phyloP scores from a whole-genome alignment of 2,329 filamentous ascomycete species.

The Aspergillus piperis region DNA sequence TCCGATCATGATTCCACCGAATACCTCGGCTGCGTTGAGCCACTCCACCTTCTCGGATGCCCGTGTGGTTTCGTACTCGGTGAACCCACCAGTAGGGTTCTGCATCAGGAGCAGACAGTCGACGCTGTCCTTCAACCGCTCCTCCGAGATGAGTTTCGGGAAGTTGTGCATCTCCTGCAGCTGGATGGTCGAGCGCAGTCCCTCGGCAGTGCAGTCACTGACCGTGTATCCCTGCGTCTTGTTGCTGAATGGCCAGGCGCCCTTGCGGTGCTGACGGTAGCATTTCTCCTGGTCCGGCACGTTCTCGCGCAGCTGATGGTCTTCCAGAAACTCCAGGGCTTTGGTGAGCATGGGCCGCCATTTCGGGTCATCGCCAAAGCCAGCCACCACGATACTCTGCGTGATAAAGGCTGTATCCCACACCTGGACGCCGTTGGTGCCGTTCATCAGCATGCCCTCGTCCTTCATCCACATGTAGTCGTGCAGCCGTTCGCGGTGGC shows the following conservation, averaged over 20 bases:
- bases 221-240: conserved; percentile 92
- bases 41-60: conserved; percentile 77
- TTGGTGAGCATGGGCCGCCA: conserved; percentile 83
- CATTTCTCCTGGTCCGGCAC: conserved; percentile 73
- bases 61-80: conserved; percentile 83
- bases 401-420: conserved; percentile 96
- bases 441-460: conserved; percentile 92
- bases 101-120: conserved; percentile 92
- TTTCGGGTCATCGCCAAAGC: conserved; percentile 71
- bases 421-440: conserved; percentile 95
- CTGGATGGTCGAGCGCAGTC: conserved; percentile 79
- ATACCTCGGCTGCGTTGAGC: conserved; percentile 94
- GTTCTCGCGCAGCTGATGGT: conserved; percentile 87
- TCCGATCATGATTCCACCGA: conserved; percentile 96
- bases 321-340: conserved; percentile 81
- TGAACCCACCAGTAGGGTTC: conserved; percentile 80
- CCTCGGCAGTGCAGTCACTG: conserved; percentile 91
- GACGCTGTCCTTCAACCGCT: conserved; percentile 80
- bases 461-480: conserved; percentile 91
- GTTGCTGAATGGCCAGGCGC: conserved; percentile 95
- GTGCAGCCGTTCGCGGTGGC: conserved; percentile 76
- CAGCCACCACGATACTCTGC: conserved; percentile 77
- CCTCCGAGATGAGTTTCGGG: conserved; percentile 71
- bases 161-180: conserved; percentile 78
- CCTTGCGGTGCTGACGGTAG: conserved; percentile 88